Percentiles rank a stretch among this genome's conserved stretches.
These are phyloP conservation scores for Pyricularia pennisetigena DNA, from an alignment of 2,329 filamentous ascomycete genomes.

Conservation along the genomic window DNA sequence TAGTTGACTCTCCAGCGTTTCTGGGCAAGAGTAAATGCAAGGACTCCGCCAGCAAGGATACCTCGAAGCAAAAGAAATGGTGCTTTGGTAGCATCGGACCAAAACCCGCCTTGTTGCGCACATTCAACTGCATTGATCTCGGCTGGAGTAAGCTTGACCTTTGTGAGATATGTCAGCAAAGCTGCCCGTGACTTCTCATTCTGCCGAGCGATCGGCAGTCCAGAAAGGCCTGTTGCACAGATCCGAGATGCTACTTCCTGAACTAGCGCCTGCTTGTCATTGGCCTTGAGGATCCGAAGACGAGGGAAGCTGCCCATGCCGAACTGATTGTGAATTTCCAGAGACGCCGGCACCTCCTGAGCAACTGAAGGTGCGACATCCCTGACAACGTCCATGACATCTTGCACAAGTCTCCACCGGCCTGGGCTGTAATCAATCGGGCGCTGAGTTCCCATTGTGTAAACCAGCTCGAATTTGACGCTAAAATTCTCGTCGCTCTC, in stretches of 20 bases:
- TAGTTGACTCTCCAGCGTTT: slow-evolving; percentile 61
- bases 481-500: slow-evolving; percentile 57
- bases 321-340: slow-evolving; percentile 7
- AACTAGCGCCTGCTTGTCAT: slow-evolving; percentile 20
- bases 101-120: slow-evolving; percentile 24
- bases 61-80: slow-evolving; percentile 40
- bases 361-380: slow-evolving; percentile 13
- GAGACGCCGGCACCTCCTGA: slow-evolving; percentile 27
- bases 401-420: slow-evolving; percentile 46
- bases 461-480: slow-evolving; percentile 51
- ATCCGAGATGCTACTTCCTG: background rate
- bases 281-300: slow-evolving; percentile 32
- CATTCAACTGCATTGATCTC: slow-evolving; percentile 24
- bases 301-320: slow-evolving; percentile 32
- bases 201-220: background rate
- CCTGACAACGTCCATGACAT: slow-evolving; percentile 35
- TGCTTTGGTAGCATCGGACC: slow-evolving; percentile 17
- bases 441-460: slow-evolving; percentile 46
- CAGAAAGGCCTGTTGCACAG: background rate
- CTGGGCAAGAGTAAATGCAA: slow-evolving; percentile 38
- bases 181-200: background rate
- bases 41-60: slow-evolving; percentile 43
- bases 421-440: slow-evolving; percentile 40
- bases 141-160: slow-evolving; percentile 17
- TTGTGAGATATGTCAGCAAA: slow-evolving; percentile 27